Conservation (phyloP, 2,329 filamentous ascomycete genomes). For the Nemania sp. region DNA sequence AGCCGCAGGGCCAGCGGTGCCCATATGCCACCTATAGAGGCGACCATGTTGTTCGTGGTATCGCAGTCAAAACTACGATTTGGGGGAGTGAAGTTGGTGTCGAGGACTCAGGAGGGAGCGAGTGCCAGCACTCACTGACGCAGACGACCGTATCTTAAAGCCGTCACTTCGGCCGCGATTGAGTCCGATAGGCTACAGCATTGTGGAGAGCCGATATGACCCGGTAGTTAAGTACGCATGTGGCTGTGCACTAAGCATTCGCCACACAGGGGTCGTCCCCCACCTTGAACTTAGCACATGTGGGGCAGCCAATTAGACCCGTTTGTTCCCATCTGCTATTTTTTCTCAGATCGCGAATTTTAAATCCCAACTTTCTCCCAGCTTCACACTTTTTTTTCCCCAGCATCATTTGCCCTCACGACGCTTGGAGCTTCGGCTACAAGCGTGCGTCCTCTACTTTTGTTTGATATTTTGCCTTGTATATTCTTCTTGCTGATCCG, state of each 20-base stretch:
- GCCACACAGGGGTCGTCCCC: slow-evolving; percentile 37
- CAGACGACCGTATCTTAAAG: slow-evolving; percentile 22
- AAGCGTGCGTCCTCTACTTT: background rate
- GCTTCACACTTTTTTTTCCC: slow-evolving; percentile 30
- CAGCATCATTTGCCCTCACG: slow-evolving; percentile 24
- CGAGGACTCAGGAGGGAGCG: slow-evolving; percentile 18
- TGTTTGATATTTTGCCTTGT: slow-evolving; percentile 17
- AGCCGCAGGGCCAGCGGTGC: slow-evolving; percentile 67
- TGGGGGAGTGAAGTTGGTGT: slow-evolving; percentile 33
- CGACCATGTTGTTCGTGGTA: slow-evolving; percentile 62
- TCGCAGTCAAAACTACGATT: slow-evolving; percentile 40
- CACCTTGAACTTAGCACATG: slow-evolving; percentile 25
- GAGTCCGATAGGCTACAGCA: slow-evolving; percentile 11
- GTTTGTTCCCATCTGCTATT: slow-evolving; percentile 23
- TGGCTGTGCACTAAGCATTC: slow-evolving; percentile 38
- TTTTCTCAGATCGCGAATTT: slow-evolving; percentile 34
- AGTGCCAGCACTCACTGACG: slow-evolving; percentile 23
- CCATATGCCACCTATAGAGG: slow-evolving; percentile 66
- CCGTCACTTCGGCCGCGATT: slow-evolving; percentile 24
- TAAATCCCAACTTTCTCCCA: slow-evolving; percentile 17
- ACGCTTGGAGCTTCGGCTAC: background rate
- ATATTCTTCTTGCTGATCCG: background rate
- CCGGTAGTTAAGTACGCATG: background rate
- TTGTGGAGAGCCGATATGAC: background rate
- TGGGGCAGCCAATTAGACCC: slow-evolving; percentile 30